These are phyloP conservation scores for Colletotrichum coccodes DNA, from an alignment of 2,329 filamentous ascomycete species.

Conservation along the genomic window DNA sequence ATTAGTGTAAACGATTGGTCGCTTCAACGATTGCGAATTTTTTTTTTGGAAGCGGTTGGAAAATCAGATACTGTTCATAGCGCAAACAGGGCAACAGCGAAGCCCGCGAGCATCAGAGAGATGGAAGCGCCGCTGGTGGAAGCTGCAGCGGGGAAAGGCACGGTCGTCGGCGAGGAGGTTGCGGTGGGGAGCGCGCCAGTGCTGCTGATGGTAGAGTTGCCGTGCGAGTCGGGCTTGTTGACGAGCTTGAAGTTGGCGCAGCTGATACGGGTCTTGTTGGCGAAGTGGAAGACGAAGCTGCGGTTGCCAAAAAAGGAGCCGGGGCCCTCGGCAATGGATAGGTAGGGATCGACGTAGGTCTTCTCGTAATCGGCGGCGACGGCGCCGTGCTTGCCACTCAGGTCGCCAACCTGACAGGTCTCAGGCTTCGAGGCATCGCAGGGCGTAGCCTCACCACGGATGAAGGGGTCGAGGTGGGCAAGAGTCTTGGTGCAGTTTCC, in stretches of 20 bases:
- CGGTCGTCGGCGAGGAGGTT: background rate
- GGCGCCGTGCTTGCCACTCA: conserved; percentile 78
- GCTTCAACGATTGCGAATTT: background rate
- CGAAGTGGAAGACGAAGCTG: conserved; percentile 71
- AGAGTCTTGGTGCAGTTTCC: conserved; percentile 79
- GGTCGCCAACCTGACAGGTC: conserved; percentile 81
- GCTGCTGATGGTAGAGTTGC: conserved; percentile 13
- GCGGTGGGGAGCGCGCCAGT: background rate
- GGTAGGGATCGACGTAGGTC: conserved; percentile 66
- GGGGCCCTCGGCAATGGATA: conserved; percentile 61
- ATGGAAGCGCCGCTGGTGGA: conserved; percentile 27
- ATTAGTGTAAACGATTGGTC: background rate
- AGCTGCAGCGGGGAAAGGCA: conserved; percentile 27
- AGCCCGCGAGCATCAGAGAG: conserved; percentile 27
- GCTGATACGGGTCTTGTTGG: conserved; percentile 71
- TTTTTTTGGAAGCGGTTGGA: background rate
- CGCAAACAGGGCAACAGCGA: conserved; percentile 37
- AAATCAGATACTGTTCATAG: conserved; percentile 23
- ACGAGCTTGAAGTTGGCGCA: conserved; percentile 69
- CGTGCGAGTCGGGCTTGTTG: conserved; percentile 29
- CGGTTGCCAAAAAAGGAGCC: conserved; percentile 72
- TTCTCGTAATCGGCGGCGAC: conserved; percentile 58
- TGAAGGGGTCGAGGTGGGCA: conserved; percentile 77
- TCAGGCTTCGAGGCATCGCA: conserved; percentile 68
- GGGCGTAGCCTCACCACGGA: conserved; percentile 68